phyloP scores from a whole-genome alignment of 2,329 filamentous ascomycete species.

The Dothistroma pini region DNA sequence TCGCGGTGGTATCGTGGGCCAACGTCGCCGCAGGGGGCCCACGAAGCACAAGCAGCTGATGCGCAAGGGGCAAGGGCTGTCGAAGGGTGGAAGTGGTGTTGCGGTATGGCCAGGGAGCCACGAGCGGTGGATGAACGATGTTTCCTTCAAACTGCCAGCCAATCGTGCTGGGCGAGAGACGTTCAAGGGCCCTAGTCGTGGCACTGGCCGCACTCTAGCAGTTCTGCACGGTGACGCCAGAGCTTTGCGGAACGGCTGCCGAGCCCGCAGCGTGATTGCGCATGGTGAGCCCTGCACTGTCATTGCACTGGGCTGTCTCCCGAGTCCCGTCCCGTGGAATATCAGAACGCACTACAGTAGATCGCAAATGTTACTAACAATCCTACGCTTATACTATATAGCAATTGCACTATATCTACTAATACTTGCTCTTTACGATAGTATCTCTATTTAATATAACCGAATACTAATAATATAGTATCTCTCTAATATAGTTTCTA shows the following conservation, averaged over 20 bases:
- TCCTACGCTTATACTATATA: too few species aligned
- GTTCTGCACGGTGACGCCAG: background rate
- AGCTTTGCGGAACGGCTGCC: background rate
- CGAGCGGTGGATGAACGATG: background rate
- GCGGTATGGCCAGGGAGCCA: slow-evolving; percentile 7
- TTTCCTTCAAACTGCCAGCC: slow-evolving; percentile 5
- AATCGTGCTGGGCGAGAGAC: slow-evolving; percentile 1
- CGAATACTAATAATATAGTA: too few species aligned
- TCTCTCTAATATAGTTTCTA: too few species aligned
- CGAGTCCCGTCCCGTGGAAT: background rate
- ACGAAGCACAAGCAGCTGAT: slow-evolving; percentile 3
- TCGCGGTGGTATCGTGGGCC: background rate
- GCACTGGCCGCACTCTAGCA: background rate
- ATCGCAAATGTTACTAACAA: too few species aligned
- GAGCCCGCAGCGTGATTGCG: background rate
- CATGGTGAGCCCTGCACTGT: background rate
- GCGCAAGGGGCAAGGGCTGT: background rate
- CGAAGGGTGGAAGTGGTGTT: background rate
- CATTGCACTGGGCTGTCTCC: background rate
- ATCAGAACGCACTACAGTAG: background rate
- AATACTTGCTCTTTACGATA: too few species aligned
- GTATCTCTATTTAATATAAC: too few species aligned
- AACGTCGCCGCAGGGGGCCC: background rate
- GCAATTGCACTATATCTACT: too few species aligned
- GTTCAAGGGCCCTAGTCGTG: background rate